These are phyloP conservation scores for Lolium perenne DNA, from an alignment of 176 grass and related monocot species.

Conservation along the genomic window DNA sequence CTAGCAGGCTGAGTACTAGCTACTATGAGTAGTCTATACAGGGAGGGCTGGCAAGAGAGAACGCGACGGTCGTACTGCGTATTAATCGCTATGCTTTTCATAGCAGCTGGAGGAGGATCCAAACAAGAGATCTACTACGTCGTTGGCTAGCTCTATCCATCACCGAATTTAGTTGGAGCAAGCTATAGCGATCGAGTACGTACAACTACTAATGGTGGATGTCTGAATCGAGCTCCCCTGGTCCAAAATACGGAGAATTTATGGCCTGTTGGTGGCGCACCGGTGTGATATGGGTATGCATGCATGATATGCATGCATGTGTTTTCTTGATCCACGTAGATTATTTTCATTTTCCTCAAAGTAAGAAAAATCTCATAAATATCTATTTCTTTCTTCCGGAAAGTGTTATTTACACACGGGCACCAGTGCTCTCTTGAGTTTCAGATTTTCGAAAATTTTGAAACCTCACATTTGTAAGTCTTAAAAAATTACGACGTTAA, in stretches of 20 bases:
- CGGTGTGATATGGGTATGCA: not conserved
- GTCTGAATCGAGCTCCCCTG: not conserved
- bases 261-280: conserved; percentile 14
- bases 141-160: conserved; percentile 28
- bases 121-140: not conserved
- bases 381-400: too few species aligned
- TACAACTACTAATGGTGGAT: not conserved
- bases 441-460: too few species aligned
- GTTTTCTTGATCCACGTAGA: not conserved
- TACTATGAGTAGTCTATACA: not conserved
- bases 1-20: not conserved
- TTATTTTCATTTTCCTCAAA: not conserved
- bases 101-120: conserved; percentile 10
- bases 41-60: not conserved
- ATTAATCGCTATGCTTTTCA: conserved; percentile 23
- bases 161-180: conserved; percentile 16
- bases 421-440: too few species aligned
- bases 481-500: too few species aligned
- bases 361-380: too few species aligned
- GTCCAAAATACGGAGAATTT: conserved; percentile 34
- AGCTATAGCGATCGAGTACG: conserved; percentile 7
- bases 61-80: not conserved
- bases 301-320: not conserved
- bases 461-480: too few species aligned
- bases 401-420: too few species aligned